These are phyloP conservation scores for Chytriomyces sp. DNA, from an alignment of 192 early-diverging fungal genomes.

Conservation along the genomic window DNA sequence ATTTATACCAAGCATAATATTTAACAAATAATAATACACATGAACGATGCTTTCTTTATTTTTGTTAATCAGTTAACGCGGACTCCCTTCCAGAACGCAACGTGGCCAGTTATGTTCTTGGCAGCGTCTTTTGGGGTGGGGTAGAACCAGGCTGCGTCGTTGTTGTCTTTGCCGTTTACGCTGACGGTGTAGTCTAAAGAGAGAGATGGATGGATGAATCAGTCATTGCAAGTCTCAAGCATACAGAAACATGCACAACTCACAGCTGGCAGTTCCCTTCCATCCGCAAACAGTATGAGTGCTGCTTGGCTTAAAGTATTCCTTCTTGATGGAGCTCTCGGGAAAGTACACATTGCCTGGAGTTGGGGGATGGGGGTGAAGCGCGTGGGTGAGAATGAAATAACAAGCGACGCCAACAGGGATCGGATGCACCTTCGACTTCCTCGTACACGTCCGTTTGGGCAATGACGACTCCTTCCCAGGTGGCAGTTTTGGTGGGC, in stretches of 20 bases:
- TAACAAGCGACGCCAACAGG: too few species aligned
- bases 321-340: slow-evolving; percentile 39
- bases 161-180: slow-evolving; percentile 56
- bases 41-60: not conserved
- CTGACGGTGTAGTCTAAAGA: slow-evolving; percentile 48
- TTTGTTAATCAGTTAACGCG: slow-evolving; percentile 7
- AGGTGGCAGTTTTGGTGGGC: too few species aligned
- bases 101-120: slow-evolving; percentile 44
- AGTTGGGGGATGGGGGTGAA: not conserved
- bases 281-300: slow-evolving; percentile 50
- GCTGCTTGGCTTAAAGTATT: slow-evolving; percentile 46
- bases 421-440: too few species aligned
- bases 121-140: slow-evolving; percentile 54
- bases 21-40: too few species aligned
- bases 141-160: slow-evolving; percentile 58
- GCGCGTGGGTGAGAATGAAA: not conserved
- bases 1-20: too few species aligned
- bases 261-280: slow-evolving; percentile 48
- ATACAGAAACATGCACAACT: too few species aligned
- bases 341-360: slow-evolving; percentile 50
- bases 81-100: slow-evolving; percentile 60
- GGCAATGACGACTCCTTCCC: too few species aligned
- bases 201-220: too few species aligned
- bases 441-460: too few species aligned
- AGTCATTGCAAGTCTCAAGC: too few species aligned